Base-by-base conservation (phyloP, 1,139 yeast species). In the Yamadazyma triangularis region DNA sequence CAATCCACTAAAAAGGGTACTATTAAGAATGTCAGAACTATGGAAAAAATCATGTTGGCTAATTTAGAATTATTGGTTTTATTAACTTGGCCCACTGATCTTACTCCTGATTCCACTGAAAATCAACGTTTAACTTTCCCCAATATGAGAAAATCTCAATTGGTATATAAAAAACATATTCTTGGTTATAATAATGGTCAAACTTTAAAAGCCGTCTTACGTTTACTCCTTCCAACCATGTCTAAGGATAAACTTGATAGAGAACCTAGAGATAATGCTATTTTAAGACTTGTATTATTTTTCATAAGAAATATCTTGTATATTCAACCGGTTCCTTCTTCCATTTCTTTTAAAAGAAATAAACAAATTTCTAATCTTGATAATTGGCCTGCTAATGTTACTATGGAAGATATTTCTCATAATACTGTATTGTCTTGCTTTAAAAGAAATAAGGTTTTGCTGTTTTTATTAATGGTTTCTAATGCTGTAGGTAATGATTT, bases 51-150 rank as follows among this genome's bases (percentile, higher is more conserved):
- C 27, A 81, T 88, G 36, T 54, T 84, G 26, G 73, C 85, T 6
- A 73, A 85, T 41, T 61, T 91, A 35, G 96, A 91, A 53, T 58
- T 93, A 9, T 58, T 91, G 36, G 96, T 87, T 1, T 77, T 86
- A 4, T 64, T 93, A 48, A 84, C 96, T 0, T 85, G 95, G 88
- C 97, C 97, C 0, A 56, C 84, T 5, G 73, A 65, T 23, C 44
- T 61, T 29, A 50, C 47, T 13, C 48, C 51, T 2, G 78, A 77
- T 22, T 58, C 81, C 31, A 64, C 75, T 14, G 73, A 70, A 22
- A 72, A 72, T 33, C 88, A 84, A 47, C 66, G 73, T 29, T 58
- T 69, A 19, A 66, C 76, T 29, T 79, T 70, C 42, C 66, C 79
- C n/a, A 73, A 74, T 32, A 58, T 89, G 30, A 72, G 75, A 42